Evolutionary conservation across 176 grass and related monocot species (phyloP).

Genomic region (Carex pumila): DNA sequence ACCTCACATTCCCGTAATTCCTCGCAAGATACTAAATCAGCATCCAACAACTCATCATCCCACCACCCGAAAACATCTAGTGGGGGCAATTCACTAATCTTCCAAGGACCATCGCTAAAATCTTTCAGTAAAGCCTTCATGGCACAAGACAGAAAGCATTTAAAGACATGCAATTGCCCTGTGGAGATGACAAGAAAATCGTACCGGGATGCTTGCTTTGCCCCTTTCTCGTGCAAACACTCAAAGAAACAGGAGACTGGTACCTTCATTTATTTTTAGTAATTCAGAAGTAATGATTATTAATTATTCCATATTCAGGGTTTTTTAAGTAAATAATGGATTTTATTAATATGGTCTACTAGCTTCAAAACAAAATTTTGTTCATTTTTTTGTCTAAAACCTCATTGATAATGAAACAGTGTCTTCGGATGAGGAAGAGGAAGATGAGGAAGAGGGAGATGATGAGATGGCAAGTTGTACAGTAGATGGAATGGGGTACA

Average conservation of each 20-base stretch:
- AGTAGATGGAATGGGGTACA: conserved; percentile 28
- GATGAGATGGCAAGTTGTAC: conserved; percentile 32
- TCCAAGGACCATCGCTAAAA: conserved; percentile 79
- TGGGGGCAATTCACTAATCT: conserved; percentile 49
- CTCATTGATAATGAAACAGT: conserved; percentile 37
- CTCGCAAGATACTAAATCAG: conserved; percentile 27
- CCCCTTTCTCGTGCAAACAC: conserved; percentile 43
- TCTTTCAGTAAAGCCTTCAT: conserved; percentile 79
- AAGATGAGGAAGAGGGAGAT: conserved; percentile 44
- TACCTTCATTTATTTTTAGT: background rate
- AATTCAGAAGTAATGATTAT: background rate
- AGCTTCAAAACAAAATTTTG: background rate
- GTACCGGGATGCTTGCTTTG: conserved; percentile 81
- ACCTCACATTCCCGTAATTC: conserved; percentile 40
- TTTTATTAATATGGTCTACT: background rate
- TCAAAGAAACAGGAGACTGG: conserved; percentile 12
- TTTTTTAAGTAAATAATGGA: background rate
- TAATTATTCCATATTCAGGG: background rate
- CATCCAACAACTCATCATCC: conserved; percentile 36
- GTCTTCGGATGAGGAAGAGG: conserved; percentile 73
- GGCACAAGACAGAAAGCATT: conserved; percentile 43
- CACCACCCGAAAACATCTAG: conserved; percentile 51
- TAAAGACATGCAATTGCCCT: conserved; percentile 76
- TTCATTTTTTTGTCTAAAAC: background rate
- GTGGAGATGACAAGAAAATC: conserved; percentile 66